Evolutionary conservation across 768 basidiomycete genomes (phyloP).

Genomic region (Trametes coccinea): DNA sequence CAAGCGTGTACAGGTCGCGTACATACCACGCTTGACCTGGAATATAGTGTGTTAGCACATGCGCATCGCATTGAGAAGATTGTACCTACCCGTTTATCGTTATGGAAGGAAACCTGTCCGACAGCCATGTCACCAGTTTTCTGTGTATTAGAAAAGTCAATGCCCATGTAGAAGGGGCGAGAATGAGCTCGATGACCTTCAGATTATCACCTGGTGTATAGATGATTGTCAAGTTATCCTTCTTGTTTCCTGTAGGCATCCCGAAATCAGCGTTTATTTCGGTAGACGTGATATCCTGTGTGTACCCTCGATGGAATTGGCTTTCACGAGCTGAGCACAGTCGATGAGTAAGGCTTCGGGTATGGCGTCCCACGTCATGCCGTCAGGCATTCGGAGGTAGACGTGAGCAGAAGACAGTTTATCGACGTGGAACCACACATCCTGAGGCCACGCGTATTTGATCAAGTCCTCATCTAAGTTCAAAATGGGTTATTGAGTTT

Average conservation of each 20-base stretch:
- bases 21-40: conserved; percentile 78
- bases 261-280: background rate
- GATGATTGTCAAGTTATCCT: conserved; percentile 89
- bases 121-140: conserved; percentile 99
- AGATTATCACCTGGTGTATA: conserved; percentile 93
- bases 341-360: conserved; percentile 77
- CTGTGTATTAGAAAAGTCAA: conserved; percentile 38
- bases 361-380: conserved; percentile 87
- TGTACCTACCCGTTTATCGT: conserved; percentile 69
- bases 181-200: conserved; percentile 47
- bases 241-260: conserved; percentile 78
- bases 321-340: conserved; percentile 95
- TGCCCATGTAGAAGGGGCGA: no score
- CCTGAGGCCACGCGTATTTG: conserved; percentile 87
- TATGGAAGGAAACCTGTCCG: conserved; percentile 94
- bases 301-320: conserved; percentile 93
- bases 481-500: background rate
- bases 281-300: no score
- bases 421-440: conserved; percentile 97
- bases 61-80: no score
- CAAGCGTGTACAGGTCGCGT: background rate
- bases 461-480: conserved; percentile 91
- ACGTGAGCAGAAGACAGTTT: conserved; percentile 97
- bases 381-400: conserved; percentile 84
- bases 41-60: background rate